Evolutionary conservation across 805 yeast genomes (phyloP).

Genomic region (Lachancea fermentati): DNA sequence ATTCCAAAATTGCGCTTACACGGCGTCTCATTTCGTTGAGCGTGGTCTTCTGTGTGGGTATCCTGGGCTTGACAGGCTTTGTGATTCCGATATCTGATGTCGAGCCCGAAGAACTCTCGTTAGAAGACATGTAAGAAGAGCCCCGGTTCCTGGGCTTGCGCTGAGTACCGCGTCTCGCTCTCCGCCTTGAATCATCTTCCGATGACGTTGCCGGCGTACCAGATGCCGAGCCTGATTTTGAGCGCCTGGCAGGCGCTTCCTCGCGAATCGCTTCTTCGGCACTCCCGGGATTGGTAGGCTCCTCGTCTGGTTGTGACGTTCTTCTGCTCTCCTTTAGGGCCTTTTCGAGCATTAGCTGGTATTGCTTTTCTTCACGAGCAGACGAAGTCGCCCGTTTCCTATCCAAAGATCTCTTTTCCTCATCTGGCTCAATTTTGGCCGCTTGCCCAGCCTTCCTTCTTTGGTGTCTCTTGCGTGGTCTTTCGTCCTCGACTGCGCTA

Average conservation of each 20-base stretch:
- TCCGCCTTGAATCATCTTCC: constrained; percentile 5
- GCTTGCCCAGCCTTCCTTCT: constrained; percentile 6
- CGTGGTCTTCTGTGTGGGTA: constrained; percentile 70
- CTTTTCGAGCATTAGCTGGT: constrained; percentile 37
- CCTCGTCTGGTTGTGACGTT: constrained; percentile 27
- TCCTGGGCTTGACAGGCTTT: constrained; percentile 77
- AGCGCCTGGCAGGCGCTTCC: background rate
- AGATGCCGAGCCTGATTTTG: constrained; percentile 2
- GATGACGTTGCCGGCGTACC: constrained; percentile 5
- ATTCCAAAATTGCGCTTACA: constrained; percentile 85
- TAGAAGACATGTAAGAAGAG: constrained; percentile 3
- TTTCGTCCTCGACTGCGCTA: constrained; percentile 8
- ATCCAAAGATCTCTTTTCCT: constrained; percentile 24
- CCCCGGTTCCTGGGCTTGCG: constrained; percentile 2
- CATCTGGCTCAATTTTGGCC: constrained; percentile 14
- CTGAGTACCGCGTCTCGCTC: constrained; percentile 6
- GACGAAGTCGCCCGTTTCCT: constrained; percentile 36
- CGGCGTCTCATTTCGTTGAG: constrained; percentile 82
- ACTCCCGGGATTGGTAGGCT: background rate
- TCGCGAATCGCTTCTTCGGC: constrained; percentile 6
- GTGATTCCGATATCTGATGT: constrained; percentile 43
- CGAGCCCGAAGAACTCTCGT: constrained; percentile 1
- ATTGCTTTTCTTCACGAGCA: constrained; percentile 41
- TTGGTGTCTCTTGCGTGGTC: constrained; percentile 5
- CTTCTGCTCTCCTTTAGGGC: constrained; percentile 38